These are phyloP conservation scores for Solanum arcanum DNA, from an alignment of 257 asterid species.

Conservation along the genomic window DNA sequence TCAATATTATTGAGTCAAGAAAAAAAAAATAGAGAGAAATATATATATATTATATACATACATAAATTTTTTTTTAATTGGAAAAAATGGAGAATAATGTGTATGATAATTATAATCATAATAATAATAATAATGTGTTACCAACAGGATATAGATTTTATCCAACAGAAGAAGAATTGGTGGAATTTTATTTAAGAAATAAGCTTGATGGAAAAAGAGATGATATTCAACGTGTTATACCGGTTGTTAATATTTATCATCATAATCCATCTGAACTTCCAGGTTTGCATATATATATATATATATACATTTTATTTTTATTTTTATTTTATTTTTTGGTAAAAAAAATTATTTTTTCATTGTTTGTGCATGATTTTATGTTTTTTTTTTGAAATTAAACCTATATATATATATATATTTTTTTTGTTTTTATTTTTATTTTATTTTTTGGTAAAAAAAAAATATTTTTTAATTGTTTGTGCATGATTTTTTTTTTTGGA, in stretches of 20 bases:
- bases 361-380: neutral
- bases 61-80: neutral
- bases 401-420: neutral
- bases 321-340: neutral
- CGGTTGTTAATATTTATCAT: constrained; percentile 39
- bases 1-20: neutral
- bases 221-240: constrained; percentile 33
- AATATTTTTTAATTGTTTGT: no score
- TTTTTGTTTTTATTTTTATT: no score
- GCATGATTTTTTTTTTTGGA: no score
- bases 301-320: neutral
- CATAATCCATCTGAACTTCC: constrained; percentile 55
- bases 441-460: no score
- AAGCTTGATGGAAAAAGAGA: constrained; percentile 27
- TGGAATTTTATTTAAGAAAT: constrained; percentile 31
- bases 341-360: neutral
- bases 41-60: neutral
- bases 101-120: neutral
- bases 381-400: neutral
- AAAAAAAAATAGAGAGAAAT: neutral
- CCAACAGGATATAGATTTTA: constrained; percentile 50
- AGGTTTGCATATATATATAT: constrained; percentile 6
- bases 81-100: constrained; percentile 7
- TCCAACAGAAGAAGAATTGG: constrained; percentile 54
- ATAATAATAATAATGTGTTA: neutral